Evolutionary conservation across 1,284 basidiomycete genomes (phyloP).

Genomic region (Cerrena zonata): DNA sequence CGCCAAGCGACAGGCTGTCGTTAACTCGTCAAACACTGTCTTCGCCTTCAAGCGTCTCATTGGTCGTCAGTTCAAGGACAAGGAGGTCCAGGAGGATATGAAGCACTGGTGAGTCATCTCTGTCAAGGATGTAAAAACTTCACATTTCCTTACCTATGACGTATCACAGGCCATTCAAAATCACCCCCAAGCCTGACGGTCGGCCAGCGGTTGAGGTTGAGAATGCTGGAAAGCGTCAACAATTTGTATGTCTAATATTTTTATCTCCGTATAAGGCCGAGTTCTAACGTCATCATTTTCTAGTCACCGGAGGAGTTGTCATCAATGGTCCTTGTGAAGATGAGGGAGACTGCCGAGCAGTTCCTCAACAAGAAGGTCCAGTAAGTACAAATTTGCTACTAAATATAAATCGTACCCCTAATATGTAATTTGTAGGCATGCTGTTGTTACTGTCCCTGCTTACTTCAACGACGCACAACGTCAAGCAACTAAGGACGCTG

Average conservation of each 20-base stretch:
- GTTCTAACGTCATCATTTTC: too few relatives aligned
- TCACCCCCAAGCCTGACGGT: conserved; percentile 67
- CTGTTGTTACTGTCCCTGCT: conserved; percentile 91
- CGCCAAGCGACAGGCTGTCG: conserved; percentile 94
- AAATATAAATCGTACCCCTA: not conserved
- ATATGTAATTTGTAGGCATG: too few relatives aligned
- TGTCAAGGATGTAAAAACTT: not conserved
- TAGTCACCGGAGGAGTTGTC: conserved; percentile 73
- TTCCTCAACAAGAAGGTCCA: conserved; percentile 91
- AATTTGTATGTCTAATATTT: conserved; percentile 48
- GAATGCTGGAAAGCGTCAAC: conserved; percentile 60
- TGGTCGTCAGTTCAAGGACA: conserved; percentile 89
- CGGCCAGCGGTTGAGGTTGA: conserved; percentile 79
- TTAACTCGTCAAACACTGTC: conserved; percentile 91
- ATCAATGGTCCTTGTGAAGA: conserved; percentile 85
- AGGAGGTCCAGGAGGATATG: conserved; percentile 89
- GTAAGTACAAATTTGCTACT: conserved; percentile 44
- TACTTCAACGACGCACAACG: conserved; percentile 99
- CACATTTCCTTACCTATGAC: conserved; percentile 4
- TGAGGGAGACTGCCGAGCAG: conserved; percentile 91
- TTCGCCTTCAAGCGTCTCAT: conserved; percentile 97
- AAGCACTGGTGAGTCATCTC: conserved; percentile 58
- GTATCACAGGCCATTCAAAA: conserved; percentile 72
- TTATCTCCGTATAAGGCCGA: conserved; percentile 1
- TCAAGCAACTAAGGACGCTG: conserved; percentile 96